Percentiles rank a stretch among this genome's conserved stretches.
phyloP scores from a whole-genome alignment of 495 filamentous ascomycete species.

The Penicillium goetzii region DNA sequence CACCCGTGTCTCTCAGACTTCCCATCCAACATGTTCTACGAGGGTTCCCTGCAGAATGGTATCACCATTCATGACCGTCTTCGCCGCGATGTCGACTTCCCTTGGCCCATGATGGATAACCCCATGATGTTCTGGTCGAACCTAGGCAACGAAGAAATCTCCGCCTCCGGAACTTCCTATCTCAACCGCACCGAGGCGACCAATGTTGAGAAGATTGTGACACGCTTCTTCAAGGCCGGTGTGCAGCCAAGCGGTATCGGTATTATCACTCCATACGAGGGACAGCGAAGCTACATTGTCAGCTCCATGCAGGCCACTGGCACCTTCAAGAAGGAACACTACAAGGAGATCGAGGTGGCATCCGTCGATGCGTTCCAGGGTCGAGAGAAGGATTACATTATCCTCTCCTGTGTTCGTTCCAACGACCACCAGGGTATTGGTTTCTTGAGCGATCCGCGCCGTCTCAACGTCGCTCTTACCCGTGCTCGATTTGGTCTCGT shows the following conservation, averaged over 20 bases:
- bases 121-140: slow-evolving; percentile 99
- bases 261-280: slow-evolving; percentile 98
- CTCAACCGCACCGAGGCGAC: slow-evolving; percentile 96
- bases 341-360: slow-evolving; percentile 98
- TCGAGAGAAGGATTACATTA: slow-evolving; percentile 98
- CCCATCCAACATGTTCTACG: slow-evolving; percentile 99
- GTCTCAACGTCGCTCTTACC: slow-evolving; percentile 98
- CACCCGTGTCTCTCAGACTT: slow-evolving; percentile 98
- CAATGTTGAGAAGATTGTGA: slow-evolving; percentile 97
- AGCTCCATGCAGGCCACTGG: slow-evolving; percentile 98
- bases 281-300: slow-evolving; percentile 97
- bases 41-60: slow-evolving; percentile 95
- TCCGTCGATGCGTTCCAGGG: slow-evolving; percentile 99
- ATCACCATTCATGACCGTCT: slow-evolving; percentile 88
- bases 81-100: slow-evolving; percentile 94
- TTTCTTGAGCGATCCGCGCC: slow-evolving; percentile 97
- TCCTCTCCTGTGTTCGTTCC: slow-evolving; percentile 95
- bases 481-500: slow-evolving; percentile 95
- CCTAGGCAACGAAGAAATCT: slow-evolving; percentile 96
- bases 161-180: slow-evolving; percentile 95
- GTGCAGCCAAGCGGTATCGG: slow-evolving; percentile 90
- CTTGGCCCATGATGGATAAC: slow-evolving; percentile 90
- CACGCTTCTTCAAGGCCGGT: slow-evolving; percentile 99
- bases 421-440: slow-evolving; percentile 99
- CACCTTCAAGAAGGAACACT: slow-evolving; percentile 96